Percentiles rank a stretch among this genome's conserved stretches.
Conservation (phyloP, 108 stramenopile species). For the Discostella stelligeroides region DNA sequence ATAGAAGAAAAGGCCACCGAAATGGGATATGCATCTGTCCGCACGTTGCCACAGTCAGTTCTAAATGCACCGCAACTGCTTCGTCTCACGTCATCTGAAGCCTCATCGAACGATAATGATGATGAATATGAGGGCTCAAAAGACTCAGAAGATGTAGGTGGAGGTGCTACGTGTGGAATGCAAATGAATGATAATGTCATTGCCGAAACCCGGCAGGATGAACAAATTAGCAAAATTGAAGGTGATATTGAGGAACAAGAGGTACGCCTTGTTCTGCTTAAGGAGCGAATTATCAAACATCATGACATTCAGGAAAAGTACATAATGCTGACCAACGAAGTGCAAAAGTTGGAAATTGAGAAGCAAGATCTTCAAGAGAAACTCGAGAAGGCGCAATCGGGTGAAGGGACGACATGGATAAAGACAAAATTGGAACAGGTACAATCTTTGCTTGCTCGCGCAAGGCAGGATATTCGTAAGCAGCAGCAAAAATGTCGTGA, state of each 20-base stretch:
- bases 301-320: slow-evolving; percentile 80
- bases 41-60: slow-evolving; percentile 3
- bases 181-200: slow-evolving; percentile 26
- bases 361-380: slow-evolving; percentile 61
- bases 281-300: slow-evolving; percentile 68
- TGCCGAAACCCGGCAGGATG: slow-evolving; percentile 54
- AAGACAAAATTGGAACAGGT: slow-evolving; percentile 75
- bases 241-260: slow-evolving; percentile 77
- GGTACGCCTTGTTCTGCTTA: slow-evolving; percentile 63
- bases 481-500: slow-evolving; percentile 72
- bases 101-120: slow-evolving; percentile 10
- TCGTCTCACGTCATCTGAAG: slow-evolving; percentile 3
- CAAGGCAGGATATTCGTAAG: slow-evolving; percentile 65
- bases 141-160: slow-evolving; percentile 25
- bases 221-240: slow-evolving; percentile 68
- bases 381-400: slow-evolving; percentile 62
- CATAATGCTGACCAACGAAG: slow-evolving; percentile 70
- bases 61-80: neutral
- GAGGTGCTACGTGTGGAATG: slow-evolving; percentile 15
- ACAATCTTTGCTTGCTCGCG: slow-evolving; percentile 61
- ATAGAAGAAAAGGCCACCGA: slow-evolving; percentile 49
- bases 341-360: slow-evolving; percentile 73
- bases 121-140: slow-evolving; percentile 34
- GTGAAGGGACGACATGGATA: slow-evolving; percentile 68
- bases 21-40: slow-evolving; percentile 10